These are phyloP conservation scores for Phycomyces blakesleeanus DNA, from an alignment of 192 early-diverging fungal species.

Conservation along the genomic window DNA sequence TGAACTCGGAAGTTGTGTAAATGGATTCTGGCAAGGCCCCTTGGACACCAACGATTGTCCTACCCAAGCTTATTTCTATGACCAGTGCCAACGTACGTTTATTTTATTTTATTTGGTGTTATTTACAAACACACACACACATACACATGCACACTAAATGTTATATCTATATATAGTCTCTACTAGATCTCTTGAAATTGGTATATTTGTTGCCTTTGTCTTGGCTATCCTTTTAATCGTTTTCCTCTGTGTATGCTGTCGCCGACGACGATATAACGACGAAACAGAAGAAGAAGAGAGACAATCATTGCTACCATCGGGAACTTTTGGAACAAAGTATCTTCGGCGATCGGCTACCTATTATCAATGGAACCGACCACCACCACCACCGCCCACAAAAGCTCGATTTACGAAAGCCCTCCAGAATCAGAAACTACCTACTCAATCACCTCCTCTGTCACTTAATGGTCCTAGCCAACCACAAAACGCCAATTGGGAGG, in stretches of 20 bases:
- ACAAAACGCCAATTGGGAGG: constrained; percentile 7
- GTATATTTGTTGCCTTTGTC: background rate
- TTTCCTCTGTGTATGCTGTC: constrained; percentile 1
- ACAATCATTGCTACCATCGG: background rate
- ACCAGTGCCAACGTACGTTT: constrained; percentile 15
- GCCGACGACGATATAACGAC: background rate
- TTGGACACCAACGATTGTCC: constrained; percentile 1
- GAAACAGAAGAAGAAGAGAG: constrained; percentile 10
- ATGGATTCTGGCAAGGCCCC: constrained; percentile 12
- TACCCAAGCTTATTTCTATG: constrained; percentile 12
- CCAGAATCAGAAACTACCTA: background rate
- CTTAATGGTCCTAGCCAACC: background rate
- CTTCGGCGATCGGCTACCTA: constrained; percentile 2
- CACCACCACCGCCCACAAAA: background rate
- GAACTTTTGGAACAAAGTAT: background rate
- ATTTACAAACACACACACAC: too few relatives aligned
- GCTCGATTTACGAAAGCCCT: background rate
- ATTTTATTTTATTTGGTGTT: too few relatives aligned
- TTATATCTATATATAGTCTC: background rate
- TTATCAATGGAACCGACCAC: constrained; percentile 21
- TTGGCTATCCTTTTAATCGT: background rate
- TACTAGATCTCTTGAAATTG: constrained; percentile 5
- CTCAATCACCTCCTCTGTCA: background rate
- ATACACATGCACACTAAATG: background rate
- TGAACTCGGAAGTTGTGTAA: constrained; percentile 4